These are phyloP conservation scores for Xerocomus spinulosus DNA, from an alignment of 768 basidiomycete species.

Conservation along the genomic window DNA sequence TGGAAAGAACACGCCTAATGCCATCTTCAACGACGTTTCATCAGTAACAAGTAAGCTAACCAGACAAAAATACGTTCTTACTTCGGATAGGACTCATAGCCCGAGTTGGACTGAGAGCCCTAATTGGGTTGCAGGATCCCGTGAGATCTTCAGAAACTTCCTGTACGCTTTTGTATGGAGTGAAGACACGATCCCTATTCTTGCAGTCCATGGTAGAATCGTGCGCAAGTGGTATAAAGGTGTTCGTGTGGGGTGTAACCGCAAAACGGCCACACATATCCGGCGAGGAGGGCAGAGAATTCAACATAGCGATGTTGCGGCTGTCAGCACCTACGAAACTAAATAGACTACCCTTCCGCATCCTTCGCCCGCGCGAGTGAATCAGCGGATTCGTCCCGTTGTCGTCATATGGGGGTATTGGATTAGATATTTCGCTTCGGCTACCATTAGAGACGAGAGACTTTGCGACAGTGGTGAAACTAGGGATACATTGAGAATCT, in stretches of 20 bases:
- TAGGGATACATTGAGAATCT: constrained; percentile 3
- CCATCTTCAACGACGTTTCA: constrained; percentile 17
- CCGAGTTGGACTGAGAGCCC: constrained; percentile 31
- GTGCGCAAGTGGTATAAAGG: not conserved
- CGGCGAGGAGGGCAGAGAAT: constrained; percentile 24
- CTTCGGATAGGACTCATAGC: constrained; percentile 25
- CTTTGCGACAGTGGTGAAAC: constrained; percentile 11
- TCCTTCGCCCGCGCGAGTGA: constrained; percentile 17
- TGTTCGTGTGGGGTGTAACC: constrained; percentile 6
- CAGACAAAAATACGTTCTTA: constrained; percentile 4
- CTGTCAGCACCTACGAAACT: constrained; percentile 1
- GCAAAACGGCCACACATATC: not conserved
- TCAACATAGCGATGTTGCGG: constrained; percentile 19
- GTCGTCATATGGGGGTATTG: not conserved
- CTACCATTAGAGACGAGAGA: constrained; percentile 3
- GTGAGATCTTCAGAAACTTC: not conserved
- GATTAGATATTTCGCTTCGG: not conserved
- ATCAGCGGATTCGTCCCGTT: not conserved
- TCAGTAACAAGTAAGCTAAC: constrained; percentile 2
- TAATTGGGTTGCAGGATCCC: constrained; percentile 12
- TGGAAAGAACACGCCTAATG: constrained; percentile 26
- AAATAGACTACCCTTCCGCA: constrained; percentile 9
- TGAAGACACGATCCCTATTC: not conserved
- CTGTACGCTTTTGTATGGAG: not conserved
- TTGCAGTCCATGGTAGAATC: not conserved